Percentiles rank a stretch among this genome's conserved stretches.
phyloP scores from a whole-genome alignment of 2,329 filamentous ascomycete genomes.

The Clarireedia homoeocarpa region DNA sequence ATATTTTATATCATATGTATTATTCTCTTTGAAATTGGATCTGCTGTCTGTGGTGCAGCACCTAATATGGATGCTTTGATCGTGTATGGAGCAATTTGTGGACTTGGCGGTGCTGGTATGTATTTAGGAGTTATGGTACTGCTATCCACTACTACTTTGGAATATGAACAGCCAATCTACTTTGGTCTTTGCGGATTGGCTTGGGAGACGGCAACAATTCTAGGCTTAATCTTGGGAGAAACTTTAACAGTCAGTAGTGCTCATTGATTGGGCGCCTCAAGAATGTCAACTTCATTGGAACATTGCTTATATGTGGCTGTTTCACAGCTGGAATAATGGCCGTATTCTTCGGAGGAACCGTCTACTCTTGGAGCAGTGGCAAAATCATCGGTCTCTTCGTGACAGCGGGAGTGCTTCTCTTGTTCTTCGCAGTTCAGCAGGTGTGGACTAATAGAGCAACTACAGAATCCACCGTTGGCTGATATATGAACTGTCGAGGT shows the following conservation, averaged over 20 bases:
- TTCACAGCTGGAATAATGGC: constrained; percentile 12
- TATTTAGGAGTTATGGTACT: constrained; percentile 40
- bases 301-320: not conserved
- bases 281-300: constrained; percentile 30
- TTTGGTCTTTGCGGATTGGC: not conserved
- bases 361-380: constrained; percentile 1
- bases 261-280: not conserved
- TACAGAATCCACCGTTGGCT: constrained; percentile 19
- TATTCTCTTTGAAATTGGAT: constrained; percentile 19
- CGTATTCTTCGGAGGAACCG: not conserved
- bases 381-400: constrained; percentile 29
- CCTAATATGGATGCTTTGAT: constrained; percentile 36
- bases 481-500: constrained; percentile 8
- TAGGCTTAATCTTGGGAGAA: not conserved
- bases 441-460: constrained; percentile 13
- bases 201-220: not conserved
- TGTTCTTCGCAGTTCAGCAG: constrained; percentile 11
- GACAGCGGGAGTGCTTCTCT: constrained; percentile 33
- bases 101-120: constrained; percentile 30
- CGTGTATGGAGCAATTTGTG: constrained; percentile 34
- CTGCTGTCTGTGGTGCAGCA: constrained; percentile 24
- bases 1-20: constrained; percentile 15
- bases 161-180: constrained; percentile 30
- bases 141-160: constrained; percentile 32
- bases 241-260: not conserved